phyloP scores from a whole-genome alignment of 2,329 filamentous ascomycete species.

The Fragosphaeria purpurea region DNA sequence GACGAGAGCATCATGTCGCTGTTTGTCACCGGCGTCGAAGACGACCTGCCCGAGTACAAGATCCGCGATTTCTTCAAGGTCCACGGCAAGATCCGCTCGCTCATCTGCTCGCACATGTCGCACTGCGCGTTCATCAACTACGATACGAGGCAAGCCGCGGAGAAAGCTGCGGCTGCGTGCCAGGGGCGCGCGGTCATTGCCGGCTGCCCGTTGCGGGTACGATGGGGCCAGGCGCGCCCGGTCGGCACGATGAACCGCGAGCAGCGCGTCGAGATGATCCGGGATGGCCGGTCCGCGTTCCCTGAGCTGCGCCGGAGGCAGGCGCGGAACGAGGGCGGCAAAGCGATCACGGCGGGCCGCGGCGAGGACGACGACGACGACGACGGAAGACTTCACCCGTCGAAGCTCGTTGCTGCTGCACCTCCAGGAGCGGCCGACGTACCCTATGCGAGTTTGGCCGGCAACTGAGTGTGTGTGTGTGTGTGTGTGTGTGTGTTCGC shows the following conservation, averaged over 20 bases:
- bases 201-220: conserved; percentile 79
- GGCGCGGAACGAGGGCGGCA: no score
- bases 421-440: conserved; percentile 71
- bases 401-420: conserved; percentile 48
- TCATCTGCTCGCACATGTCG: conserved; percentile 93
- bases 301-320: conserved; percentile 29
- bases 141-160: conserved; percentile 71
- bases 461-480: conserved; percentile 27
- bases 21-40: conserved; percentile 90
- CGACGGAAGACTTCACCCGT: no score
- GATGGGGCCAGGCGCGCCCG: conserved; percentile 88
- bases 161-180: conserved; percentile 73
- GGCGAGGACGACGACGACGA: no score
- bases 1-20: conserved; percentile 85
- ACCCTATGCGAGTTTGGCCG: conserved; percentile 76
- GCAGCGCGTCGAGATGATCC: conserved; percentile 68
- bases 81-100: conserved; percentile 80
- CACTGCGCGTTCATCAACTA: conserved; percentile 98
- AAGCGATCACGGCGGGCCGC: no score
- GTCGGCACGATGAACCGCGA: conserved; percentile 87
- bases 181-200: conserved; percentile 84
- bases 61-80: conserved; percentile 82
- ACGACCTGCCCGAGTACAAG: conserved; percentile 88
- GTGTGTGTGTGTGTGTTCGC: no score
- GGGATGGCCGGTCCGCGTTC: conserved; percentile 59